phyloP scores from a whole-genome alignment of 2,329 filamentous ascomycete species.

The Aspergillus neotritici region DNA sequence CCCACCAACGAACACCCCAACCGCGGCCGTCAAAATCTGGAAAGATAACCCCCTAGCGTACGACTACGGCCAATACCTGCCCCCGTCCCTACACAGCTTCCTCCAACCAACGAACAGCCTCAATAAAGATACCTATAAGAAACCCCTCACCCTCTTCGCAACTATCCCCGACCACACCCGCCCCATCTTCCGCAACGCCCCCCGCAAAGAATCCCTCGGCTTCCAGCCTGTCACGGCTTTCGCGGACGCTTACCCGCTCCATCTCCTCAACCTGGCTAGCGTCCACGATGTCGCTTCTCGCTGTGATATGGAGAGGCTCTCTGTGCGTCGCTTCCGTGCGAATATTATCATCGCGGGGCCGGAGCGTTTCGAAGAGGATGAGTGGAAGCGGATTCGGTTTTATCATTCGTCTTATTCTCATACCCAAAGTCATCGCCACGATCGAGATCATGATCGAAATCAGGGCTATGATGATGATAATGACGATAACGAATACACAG shows the following conservation, averaged over 20 bases:
- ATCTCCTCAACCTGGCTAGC: conserved; percentile 51
- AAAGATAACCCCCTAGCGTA: conserved; percentile 45
- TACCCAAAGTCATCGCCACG: too few species aligned
- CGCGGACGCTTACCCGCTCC: conserved; percentile 55
- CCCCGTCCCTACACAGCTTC: conserved; percentile 47
- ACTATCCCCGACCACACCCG: conserved; percentile 42
- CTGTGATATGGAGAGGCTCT: conserved; percentile 39
- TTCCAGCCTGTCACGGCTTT: conserved; percentile 52
- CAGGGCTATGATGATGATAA: neutral
- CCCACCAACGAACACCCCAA: conserved; percentile 40
- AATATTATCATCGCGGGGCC: conserved; percentile 54
- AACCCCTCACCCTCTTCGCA: conserved; percentile 50
- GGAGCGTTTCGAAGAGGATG: conserved; percentile 51
- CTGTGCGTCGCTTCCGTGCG: conserved; percentile 52
- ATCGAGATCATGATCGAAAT: conserved; percentile 26
- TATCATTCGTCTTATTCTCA: neutral
- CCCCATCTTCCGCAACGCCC: conserved; percentile 51
- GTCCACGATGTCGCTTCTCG: conserved; percentile 46
- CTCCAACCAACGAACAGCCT: conserved; percentile 26
- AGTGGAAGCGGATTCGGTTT: conserved; percentile 48
- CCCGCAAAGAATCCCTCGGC: conserved; percentile 46
- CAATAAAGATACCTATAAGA: neutral
- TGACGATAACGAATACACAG: conserved; percentile 13
- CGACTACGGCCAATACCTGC: conserved; percentile 37
- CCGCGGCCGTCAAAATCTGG: conserved; percentile 49